phyloP scores from a whole-genome alignment of 441 rosid genomes.

The Erodium moschatum region DNA sequence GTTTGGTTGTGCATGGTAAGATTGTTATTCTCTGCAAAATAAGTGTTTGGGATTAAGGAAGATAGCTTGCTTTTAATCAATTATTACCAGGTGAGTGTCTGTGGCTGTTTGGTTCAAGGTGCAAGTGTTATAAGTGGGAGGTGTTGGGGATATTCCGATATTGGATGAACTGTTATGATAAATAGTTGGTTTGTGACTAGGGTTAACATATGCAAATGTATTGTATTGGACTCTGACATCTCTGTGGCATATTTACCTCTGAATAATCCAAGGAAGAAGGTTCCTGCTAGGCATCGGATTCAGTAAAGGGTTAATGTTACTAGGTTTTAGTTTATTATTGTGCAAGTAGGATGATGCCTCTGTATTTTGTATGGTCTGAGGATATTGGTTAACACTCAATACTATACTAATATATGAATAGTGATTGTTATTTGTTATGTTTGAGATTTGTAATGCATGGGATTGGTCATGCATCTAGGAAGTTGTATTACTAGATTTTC shows the following conservation, averaged over 20 bases:
- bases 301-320: not conserved
- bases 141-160: not conserved
- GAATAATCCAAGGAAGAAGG: not conserved
- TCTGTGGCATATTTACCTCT: not conserved
- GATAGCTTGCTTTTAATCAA: not conserved
- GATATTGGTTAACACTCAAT: not conserved
- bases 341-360: not conserved
- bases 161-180: not conserved
- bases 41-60: not conserved
- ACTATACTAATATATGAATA: not conserved
- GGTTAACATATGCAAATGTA: not conserved
- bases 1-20: not conserved
- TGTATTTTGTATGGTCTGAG: not conserved
- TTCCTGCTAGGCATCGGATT: not conserved
- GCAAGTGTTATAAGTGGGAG: not conserved
- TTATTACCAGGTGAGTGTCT: not conserved
- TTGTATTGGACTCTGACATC: not conserved
- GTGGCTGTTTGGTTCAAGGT: not conserved
- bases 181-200: not conserved
- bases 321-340: not conserved
- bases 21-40: not conserved
- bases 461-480: not conserved
- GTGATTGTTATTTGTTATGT: not conserved
- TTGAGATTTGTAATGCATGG: not conserved
- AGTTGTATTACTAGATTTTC: conserved; percentile 3